phyloP scores from a whole-genome alignment of 441 rosid genomes.

The Biscutella laevigata region DNA sequence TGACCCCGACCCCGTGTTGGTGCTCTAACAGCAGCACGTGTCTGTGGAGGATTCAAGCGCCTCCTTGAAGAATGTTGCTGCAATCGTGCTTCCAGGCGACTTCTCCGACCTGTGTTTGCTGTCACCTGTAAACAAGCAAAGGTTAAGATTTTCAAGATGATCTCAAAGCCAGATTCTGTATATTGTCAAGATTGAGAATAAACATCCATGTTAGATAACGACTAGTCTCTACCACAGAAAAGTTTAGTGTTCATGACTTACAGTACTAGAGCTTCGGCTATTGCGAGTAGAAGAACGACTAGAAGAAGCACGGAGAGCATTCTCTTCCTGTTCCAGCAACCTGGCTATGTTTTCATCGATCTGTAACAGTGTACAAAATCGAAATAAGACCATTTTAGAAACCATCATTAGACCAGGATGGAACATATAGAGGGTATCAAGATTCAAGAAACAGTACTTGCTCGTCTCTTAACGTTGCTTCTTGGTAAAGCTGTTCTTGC shows the following conservation, averaged over 20 bases:
- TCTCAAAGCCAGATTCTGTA: constrained; percentile 3
- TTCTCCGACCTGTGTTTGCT: constrained; percentile 25
- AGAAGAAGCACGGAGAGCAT: constrained; percentile 28
- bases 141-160: neutral
- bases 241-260: constrained; percentile 25
- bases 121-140: constrained; percentile 3
- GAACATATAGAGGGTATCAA: constrained; percentile 1
- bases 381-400: constrained; percentile 13
- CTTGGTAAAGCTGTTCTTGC: constrained; percentile 74
- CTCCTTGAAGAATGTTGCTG: constrained; percentile 40
- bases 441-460: too few relatives aligned
- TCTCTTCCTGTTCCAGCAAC: constrained; percentile 57
- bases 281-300: constrained; percentile 21
- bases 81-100: constrained; percentile 35
- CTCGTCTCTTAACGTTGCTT: constrained; percentile 29
- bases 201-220: neutral
- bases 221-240: neutral
- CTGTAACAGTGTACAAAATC: constrained; percentile 31
- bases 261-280: constrained; percentile 27
- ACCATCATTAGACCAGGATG: constrained; percentile 3
- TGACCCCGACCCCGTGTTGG: constrained; percentile 40
- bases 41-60: constrained; percentile 35
- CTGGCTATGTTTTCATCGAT: constrained; percentile 51
- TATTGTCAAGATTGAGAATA: neutral
- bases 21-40: constrained; percentile 33